These are phyloP conservation scores for Geotrichum europaeum DNA, from an alignment of 1,139 yeast genomes.

Conservation along the genomic window DNA sequence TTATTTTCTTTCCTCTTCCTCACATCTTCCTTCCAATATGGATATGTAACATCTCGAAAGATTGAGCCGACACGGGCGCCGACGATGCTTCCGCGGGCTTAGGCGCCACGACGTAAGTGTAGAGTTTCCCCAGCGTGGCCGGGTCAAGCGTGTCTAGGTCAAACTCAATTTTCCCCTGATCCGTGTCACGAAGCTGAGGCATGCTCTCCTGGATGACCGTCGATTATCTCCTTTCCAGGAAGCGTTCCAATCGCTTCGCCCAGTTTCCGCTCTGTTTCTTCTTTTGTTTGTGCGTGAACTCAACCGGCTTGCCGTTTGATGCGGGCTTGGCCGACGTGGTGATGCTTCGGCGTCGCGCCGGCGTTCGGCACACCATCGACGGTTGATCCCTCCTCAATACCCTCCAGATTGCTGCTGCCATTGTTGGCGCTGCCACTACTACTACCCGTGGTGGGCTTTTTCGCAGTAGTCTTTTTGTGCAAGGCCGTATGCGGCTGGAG, in stretches of 20 bases:
- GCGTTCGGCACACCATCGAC: conserved; percentile 17
- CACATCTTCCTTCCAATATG: too few species aligned
- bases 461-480: conserved; percentile 31
- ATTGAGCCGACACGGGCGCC: conserved; percentile 20
- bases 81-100: conserved; percentile 41
- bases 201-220: conserved; percentile 81
- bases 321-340: conserved; percentile 7
- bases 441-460: conserved; percentile 17
- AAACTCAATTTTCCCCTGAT: conserved; percentile 84
- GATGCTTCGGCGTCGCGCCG: conserved; percentile 15
- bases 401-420: conserved; percentile 10
- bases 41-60: too few species aligned
- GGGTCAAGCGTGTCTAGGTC: conserved; percentile 94
- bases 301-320: conserved; percentile 18
- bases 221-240: conserved; percentile 71
- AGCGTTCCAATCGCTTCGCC: conserved; percentile 71
- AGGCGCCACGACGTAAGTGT: conserved; percentile 67
- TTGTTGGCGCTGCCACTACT: background rate
- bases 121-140: conserved; percentile 71
- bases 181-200: conserved; percentile 65
- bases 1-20: too few species aligned
- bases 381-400: background rate
- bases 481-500: conserved; percentile 7
- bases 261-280: too few species aligned
- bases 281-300: conserved; percentile 85